Conservation (phyloP, 2,329 filamentous ascomycete genomes). For the Fusarium nurragi region DNA sequence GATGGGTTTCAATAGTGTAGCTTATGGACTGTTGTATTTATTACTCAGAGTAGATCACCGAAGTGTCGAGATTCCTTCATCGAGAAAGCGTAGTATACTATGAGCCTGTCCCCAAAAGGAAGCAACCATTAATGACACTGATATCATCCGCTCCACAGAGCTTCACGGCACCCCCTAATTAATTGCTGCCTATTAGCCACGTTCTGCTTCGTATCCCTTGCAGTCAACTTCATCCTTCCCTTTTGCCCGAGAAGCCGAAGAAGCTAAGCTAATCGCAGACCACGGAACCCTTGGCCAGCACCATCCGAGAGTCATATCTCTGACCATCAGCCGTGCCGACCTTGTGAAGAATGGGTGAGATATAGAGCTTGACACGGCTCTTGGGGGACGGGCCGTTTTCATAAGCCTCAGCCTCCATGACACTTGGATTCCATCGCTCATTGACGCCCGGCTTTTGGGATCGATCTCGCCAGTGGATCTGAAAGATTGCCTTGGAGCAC, state of each 20-base stretch:
- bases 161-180: too few species aligned
- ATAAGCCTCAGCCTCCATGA: background rate
- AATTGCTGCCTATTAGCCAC: background rate
- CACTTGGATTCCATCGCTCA: background rate
- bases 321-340: constrained; percentile 11
- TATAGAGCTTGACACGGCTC: background rate
- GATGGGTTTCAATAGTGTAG: too few species aligned
- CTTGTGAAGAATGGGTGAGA: constrained; percentile 18
- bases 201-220: background rate
- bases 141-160: too few species aligned
- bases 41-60: background rate
- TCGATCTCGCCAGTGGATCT: background rate
- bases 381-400: fast-evolving
- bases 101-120: too few species aligned
- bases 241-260: too few species aligned
- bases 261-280: constrained; percentile 9
- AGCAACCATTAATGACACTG: too few species aligned
- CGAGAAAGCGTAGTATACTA: too few species aligned
- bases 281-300: constrained; percentile 19
- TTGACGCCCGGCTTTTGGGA: fast-evolving
- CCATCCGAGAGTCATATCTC: background rate
- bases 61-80: background rate
- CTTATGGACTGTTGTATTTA: too few species aligned
- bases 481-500: constrained; percentile 16
- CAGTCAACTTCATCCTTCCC: too few species aligned